These are phyloP conservation scores for Macroventuria anomochaeta DNA, from an alignment of 2,329 filamentous ascomycete genomes.

Conservation along the genomic window DNA sequence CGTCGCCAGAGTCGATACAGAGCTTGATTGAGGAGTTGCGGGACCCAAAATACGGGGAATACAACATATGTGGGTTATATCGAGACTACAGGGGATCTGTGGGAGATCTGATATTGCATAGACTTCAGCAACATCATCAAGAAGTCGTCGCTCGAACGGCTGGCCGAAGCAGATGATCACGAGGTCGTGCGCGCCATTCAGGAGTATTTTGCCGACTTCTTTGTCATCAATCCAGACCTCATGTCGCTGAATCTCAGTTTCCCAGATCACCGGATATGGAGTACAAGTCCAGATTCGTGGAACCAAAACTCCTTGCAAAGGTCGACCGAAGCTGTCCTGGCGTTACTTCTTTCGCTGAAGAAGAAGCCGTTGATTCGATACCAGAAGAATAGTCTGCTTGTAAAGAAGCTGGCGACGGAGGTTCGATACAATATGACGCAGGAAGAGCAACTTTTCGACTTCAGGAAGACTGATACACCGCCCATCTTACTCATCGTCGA, in stretches of 20 bases:
- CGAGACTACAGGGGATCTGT: conserved; percentile 2
- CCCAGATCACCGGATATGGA: conserved; percentile 81
- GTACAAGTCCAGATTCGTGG: conserved; percentile 82
- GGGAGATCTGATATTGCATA: conserved; percentile 44
- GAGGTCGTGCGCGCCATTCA: conserved; percentile 94
- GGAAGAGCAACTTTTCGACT: conserved; percentile 96
- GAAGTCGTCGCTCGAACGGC: conserved; percentile 90
- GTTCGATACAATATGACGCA: conserved; percentile 92
- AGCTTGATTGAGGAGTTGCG: conserved; percentile 92
- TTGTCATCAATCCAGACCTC: conserved; percentile 92
- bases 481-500: conserved; percentile 91
- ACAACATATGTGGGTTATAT: conserved; percentile 71
- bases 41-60: conserved; percentile 97
- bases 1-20: conserved; percentile 91
- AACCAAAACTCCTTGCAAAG: conserved; percentile 86
- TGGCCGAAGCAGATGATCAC: conserved; percentile 96
- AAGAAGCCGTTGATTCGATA: conserved; percentile 96
- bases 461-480: conserved; percentile 90
- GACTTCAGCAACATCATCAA: conserved; percentile 97
- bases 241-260: conserved; percentile 79
- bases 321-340: conserved; percentile 85
- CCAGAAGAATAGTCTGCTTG: conserved; percentile 85
- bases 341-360: conserved; percentile 85
- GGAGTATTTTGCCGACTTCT: conserved; percentile 95
- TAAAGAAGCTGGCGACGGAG: conserved; percentile 92